These are phyloP conservation scores for Lactarius vividus DNA, from an alignment of 768 basidiomycete genomes.

Conservation along the genomic window DNA sequence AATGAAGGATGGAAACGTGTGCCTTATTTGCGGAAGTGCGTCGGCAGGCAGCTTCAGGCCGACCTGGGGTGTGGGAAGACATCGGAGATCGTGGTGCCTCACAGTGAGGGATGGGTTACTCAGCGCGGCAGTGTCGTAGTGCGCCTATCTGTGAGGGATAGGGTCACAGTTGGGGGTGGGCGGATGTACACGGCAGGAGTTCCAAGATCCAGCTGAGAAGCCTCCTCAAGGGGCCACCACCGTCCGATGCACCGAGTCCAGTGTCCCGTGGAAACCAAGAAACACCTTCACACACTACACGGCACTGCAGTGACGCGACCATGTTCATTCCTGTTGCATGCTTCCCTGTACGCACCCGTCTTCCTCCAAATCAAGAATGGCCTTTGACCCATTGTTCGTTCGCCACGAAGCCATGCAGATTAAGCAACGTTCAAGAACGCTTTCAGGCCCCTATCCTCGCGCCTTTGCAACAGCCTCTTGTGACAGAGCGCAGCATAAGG, in stretches of 20 bases:
- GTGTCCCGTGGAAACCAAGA: slow-evolving; percentile 9
- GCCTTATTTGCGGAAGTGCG: slow-evolving; percentile 13
- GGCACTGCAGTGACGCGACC: slow-evolving; percentile 13
- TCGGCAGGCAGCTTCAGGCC: slow-evolving; percentile 19
- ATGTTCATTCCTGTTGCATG: slow-evolving; percentile 6
- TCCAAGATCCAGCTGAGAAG: background rate
- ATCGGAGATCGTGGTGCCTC: slow-evolving; percentile 10
- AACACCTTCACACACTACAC: slow-evolving; percentile 14
- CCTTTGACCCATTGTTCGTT: slow-evolving; percentile 15
- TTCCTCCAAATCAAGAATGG: slow-evolving; percentile 6
- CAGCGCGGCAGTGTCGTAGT: slow-evolving; percentile 13
- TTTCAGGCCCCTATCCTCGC: slow-evolving; percentile 21
- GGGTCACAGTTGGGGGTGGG: slow-evolving; percentile 25
- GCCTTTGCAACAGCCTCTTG: slow-evolving; percentile 11
- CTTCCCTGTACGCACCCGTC: slow-evolving; percentile 22
- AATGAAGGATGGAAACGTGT: slow-evolving; percentile 3
- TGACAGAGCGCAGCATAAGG: slow-evolving; percentile 14
- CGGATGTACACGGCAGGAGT: slow-evolving; percentile 6
- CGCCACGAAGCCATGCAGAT: slow-evolving; percentile 22
- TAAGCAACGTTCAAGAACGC: slow-evolving; percentile 26
- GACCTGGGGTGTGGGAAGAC: background rate
- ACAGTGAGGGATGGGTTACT: slow-evolving; percentile 15
- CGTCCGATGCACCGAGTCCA: slow-evolving; percentile 20
- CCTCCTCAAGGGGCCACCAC: slow-evolving; percentile 2
- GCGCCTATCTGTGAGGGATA: slow-evolving; percentile 23